These are phyloP conservation scores for Trichoderma lentiforme DNA, from an alignment of 2,329 filamentous ascomycete species.

Conservation along the genomic window DNA sequence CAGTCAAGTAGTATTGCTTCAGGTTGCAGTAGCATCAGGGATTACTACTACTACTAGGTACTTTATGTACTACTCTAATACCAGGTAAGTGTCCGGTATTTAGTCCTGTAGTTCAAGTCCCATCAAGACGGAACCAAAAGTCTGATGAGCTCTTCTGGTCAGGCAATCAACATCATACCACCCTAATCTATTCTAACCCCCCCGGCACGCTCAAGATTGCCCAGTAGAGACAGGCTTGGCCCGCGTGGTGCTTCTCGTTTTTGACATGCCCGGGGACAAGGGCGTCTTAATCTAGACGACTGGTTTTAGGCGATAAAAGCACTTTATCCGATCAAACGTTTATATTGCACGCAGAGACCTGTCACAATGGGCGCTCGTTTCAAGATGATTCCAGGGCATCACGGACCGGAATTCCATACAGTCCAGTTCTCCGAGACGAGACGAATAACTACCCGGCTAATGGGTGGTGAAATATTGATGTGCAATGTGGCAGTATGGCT, in stretches of 20 bases:
- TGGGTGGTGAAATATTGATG: neutral
- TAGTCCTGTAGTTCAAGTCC: neutral
- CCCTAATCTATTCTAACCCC: neutral
- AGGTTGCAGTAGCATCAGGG: neutral
- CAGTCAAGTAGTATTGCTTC: neutral
- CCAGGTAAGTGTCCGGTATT: neutral
- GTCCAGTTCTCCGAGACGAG: neutral
- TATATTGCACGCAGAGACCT: neutral
- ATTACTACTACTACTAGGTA: neutral
- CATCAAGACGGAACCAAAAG: neutral
- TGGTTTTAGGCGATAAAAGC: conserved; percentile 2
- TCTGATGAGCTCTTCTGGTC: neutral
- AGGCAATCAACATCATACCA: conserved; percentile 16
- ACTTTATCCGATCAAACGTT: conserved; percentile 11
- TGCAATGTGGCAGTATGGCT: neutral
- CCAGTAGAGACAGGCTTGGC: neutral
- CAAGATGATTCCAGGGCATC: neutral
- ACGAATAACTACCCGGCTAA: no score
- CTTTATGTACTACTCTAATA: neutral
- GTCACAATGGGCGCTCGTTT: neutral
- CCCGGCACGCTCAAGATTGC: neutral
- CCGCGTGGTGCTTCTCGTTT: neutral
- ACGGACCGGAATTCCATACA: neutral
- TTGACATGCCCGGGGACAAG: neutral
- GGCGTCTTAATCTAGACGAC: conserved; percentile 6